Evolutionary conservation across 164 flowering plant genomes (phyloP), one percentile per base, ranked within the genome.

Genomic region (Magnolia changhungtana): DNA sequence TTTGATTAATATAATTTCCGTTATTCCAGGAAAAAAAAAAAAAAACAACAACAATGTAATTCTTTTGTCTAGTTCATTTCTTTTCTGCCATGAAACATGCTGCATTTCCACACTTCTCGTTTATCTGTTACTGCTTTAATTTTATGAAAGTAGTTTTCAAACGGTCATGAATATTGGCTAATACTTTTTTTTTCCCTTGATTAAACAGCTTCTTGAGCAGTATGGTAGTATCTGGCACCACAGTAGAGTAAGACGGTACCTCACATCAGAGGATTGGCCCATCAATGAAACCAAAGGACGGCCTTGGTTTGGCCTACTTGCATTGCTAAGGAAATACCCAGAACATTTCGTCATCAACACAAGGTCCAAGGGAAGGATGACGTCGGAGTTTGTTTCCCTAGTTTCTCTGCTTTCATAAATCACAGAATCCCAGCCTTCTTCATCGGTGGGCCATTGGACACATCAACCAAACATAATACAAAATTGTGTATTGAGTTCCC

Each of bases 321-420:
- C 90, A 79, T 80, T 96, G 86, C 84, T 96, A 10, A 83, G 96
- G 80, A 96, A 93, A 83, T 91, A 96, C 80, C 99, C 99, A 1
- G 98, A 96, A 83, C 98, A 96, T 79, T 96, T 96, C 69, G 98
- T 96, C 74, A 91, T 96, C 88, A 94, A 94, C 85, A 96, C 96
- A 27, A 88, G 97, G 79, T 92, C 98, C 71, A 96, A 89, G 81
- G 98, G 98, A 49, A 84, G 95, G 63, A 84, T 90, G n/a, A 90
- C 93, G 0, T 80, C 84, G 8, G 99, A 96, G 80, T 96, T 91
- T 82, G 99, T 96, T 49, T 94, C 97, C 67, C 89, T 96, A 51
- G 98, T 96, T 52, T 96, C 99, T 13, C 82, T 94, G 78, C 80
- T 96, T 58, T 88, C 98, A 7, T 96, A 82, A 86, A 51, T 14